A percentile compares a stretch with the other conserved stretches of the same genome.
These are phyloP conservation scores for Leucoagaricus sp. DNA, from an alignment of 1,284 basidiomycete genomes.

Conservation along the genomic window DNA sequence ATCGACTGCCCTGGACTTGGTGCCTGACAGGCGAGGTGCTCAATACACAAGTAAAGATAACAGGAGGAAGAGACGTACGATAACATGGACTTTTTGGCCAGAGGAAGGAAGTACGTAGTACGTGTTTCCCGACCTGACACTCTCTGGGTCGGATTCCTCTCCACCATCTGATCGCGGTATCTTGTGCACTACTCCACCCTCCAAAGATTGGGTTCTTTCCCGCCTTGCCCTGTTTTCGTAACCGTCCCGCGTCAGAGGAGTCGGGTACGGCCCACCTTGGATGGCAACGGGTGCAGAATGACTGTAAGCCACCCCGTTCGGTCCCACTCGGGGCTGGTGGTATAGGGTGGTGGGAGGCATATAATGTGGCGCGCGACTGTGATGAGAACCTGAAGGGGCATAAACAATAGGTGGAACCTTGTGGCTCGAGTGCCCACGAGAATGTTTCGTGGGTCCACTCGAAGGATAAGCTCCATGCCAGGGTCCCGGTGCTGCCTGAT, in stretches of 20 bases:
- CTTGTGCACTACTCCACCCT: constrained; percentile 20
- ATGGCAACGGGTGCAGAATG: constrained; percentile 51
- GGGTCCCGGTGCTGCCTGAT: constrained; percentile 17
- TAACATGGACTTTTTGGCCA: constrained; percentile 68
- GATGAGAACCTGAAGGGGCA: constrained; percentile 49
- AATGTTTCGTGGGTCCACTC: constrained; percentile 11
- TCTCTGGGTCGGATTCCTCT: constrained; percentile 27
- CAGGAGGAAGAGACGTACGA: constrained; percentile 49
- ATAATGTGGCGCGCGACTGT: constrained; percentile 40
- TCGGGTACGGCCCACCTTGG: constrained; percentile 22
- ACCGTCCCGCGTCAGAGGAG: constrained; percentile 35
- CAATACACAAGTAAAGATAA: not conserved
- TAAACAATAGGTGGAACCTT: constrained; percentile 50
- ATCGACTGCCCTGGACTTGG: constrained; percentile 50
- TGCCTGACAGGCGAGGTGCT: constrained; percentile 27
- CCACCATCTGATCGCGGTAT: constrained; percentile 13
- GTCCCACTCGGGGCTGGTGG: constrained; percentile 45
- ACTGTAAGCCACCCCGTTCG: constrained; percentile 54
- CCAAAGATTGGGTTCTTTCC: constrained; percentile 32
- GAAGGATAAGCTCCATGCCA: constrained; percentile 27
- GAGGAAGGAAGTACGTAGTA: constrained; percentile 70
- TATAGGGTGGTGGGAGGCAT: constrained; percentile 51
- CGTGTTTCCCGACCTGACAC: constrained; percentile 47
- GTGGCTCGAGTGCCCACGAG: constrained; percentile 3
- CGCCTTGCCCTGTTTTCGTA: constrained; percentile 16